phyloP scores from a whole-genome alignment of 257 asterid genomes.

The Henckelia pumila region DNA sequence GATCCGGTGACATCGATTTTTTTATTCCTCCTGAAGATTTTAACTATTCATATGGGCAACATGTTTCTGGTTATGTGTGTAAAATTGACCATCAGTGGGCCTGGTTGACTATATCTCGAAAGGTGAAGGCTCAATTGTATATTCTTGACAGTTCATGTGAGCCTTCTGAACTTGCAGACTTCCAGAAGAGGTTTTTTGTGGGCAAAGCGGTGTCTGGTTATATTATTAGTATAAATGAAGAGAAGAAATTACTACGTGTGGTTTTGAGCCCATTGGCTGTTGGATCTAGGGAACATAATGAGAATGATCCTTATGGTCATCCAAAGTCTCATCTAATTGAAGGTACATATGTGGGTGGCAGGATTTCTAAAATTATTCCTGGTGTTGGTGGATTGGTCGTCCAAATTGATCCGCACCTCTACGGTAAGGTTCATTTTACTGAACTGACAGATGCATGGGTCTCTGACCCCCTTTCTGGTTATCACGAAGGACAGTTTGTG shows the following conservation, averaged over 20 bases:
- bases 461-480: slow-evolving; percentile 69
- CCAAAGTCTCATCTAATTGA: slow-evolving; percentile 47
- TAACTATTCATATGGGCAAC: slow-evolving; percentile 58
- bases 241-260: slow-evolving; percentile 72
- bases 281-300: slow-evolving; percentile 25
- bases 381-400: slow-evolving; percentile 84
- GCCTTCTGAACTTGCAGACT: slow-evolving; percentile 68
- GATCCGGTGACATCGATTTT: slow-evolving; percentile 39
- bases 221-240: slow-evolving; percentile 51
- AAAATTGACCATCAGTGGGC: slow-evolving; percentile 82
- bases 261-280: slow-evolving; percentile 41
- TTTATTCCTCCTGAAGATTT: slow-evolving; percentile 36
- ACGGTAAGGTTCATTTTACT: slow-evolving; percentile 91
- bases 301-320: slow-evolving; percentile 29
- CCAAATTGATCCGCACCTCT: slow-evolving; percentile 64
- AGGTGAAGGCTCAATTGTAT: slow-evolving; percentile 65
- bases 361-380: slow-evolving; percentile 78
- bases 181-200: slow-evolving; percentile 62
- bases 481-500: slow-evolving; percentile 74
- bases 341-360: slow-evolving; percentile 75
- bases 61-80: slow-evolving; percentile 74
- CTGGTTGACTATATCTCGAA: slow-evolving; percentile 73
- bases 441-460: slow-evolving; percentile 66
- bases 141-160: slow-evolving; percentile 78
- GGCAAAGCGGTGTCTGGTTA: slow-evolving; percentile 70